A percentile compares a stretch with the other conserved stretches of the same genome.
phyloP scores from a whole-genome alignment of 495 filamentous ascomycete species.

The Neurospora terricola region DNA sequence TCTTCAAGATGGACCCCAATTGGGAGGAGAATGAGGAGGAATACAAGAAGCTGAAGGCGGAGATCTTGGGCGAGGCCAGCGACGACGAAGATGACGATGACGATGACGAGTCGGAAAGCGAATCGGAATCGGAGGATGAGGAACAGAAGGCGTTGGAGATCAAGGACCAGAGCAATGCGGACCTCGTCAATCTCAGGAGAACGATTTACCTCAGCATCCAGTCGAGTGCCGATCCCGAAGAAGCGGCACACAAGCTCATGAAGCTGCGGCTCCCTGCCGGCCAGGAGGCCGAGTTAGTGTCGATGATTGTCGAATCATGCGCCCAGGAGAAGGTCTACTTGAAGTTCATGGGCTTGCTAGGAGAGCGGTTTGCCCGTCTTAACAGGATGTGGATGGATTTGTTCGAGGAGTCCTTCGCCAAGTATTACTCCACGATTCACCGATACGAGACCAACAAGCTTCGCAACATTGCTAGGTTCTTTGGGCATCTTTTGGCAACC shows the following conservation, averaged over 20 bases:
- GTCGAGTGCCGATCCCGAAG: conserved; percentile 88
- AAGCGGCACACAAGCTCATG: conserved; percentile 91
- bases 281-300: conserved; percentile 79
- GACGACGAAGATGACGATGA: conserved; percentile 65
- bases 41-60: conserved; percentile 80
- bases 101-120: conserved; percentile 61
- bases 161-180: conserved; percentile 93
- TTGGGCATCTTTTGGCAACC: conserved; percentile 77
- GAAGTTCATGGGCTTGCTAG: conserved; percentile 92
- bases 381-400: conserved; percentile 90
- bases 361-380: conserved; percentile 88
- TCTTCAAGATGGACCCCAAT: conserved; percentile 88
- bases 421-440: conserved; percentile 96
- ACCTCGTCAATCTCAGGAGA: conserved; percentile 83
- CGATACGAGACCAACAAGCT: conserved; percentile 90
- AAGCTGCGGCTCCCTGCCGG: conserved; percentile 82
- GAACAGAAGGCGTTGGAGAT: conserved; percentile 70
- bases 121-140: conserved; percentile 71
- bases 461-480: conserved; percentile 90
- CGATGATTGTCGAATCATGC: conserved; percentile 95
- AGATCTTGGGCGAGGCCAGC: conserved; percentile 87
- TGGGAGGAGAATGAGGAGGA: conserved; percentile 87
- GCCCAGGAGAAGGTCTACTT: conserved; percentile 91
- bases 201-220: conserved; percentile 97
- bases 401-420: conserved; percentile 78